Conservation (phyloP, 2,329 filamentous ascomycete species). For the Penicillium aurantiogriseum region DNA sequence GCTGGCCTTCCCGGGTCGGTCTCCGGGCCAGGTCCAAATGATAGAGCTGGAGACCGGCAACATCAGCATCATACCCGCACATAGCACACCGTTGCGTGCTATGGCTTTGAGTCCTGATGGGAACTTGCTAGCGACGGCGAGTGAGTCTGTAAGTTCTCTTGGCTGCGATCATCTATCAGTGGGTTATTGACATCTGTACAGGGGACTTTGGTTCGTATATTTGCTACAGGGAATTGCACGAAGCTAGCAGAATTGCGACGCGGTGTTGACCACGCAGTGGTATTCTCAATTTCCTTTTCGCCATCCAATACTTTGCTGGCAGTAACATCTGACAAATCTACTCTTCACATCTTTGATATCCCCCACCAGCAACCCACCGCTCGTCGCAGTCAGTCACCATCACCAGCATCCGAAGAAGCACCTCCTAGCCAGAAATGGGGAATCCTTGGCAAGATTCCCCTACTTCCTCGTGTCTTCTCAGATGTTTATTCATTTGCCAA, state of each 20-base stretch:
- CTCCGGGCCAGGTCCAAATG: constrained; percentile 82
- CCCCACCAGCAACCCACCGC: constrained; percentile 47
- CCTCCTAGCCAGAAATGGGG: constrained; percentile 73
- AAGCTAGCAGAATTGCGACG: constrained; percentile 81
- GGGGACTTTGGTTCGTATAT: constrained; percentile 87
- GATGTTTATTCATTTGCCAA: constrained; percentile 85
- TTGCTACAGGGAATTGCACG: constrained; percentile 74
- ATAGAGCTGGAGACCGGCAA: constrained; percentile 75
- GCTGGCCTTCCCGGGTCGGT: constrained; percentile 83
- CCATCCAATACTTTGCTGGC: constrained; percentile 77
- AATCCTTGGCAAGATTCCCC: constrained; percentile 75
- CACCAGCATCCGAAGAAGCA: constrained; percentile 43
- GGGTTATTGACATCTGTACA: constrained; percentile 35
- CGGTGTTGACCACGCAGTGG: constrained; percentile 81
- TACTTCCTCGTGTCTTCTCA: constrained; percentile 83
- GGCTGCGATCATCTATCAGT: not conserved
- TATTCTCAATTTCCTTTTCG: constrained; percentile 86
- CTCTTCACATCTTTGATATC: constrained; percentile 89
- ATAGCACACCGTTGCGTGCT: constrained; percentile 74
- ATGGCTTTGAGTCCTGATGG: constrained; percentile 78
- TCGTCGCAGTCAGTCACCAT: constrained; percentile 38
- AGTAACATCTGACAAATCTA: constrained; percentile 95
- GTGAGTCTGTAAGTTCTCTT: constrained; percentile 61
- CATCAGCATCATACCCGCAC: constrained; percentile 91
- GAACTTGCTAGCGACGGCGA: constrained; percentile 81